Evolutionary conservation across 2,329 filamentous ascomycete genomes (phyloP), one percentile per base, ranked within the genome.

Genomic region (Sordariomycetes sp.): DNA sequence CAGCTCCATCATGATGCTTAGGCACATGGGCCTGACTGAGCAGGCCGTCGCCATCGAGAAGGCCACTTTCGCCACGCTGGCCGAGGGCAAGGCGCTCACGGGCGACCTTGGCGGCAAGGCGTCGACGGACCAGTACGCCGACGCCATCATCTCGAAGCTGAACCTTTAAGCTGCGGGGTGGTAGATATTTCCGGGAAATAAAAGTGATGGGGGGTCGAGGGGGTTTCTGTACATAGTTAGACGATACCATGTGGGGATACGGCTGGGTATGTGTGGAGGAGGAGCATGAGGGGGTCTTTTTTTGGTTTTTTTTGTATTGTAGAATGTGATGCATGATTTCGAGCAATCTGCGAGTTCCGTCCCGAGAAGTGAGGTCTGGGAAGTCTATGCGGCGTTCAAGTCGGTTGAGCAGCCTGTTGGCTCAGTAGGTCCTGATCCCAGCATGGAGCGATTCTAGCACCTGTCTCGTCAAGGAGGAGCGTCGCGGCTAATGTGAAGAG

Each of bases 1-100:
- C 68, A 89, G 84, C 74, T 95, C 89, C 72, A 94, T 97, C 78
- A 97, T 99, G 94, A 97, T 99, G 94, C 77, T 99, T 81, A 86
- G 94, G 74, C 94, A 99, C 78, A 97, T 99, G 92, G 85, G 88
- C 68, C 81, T 99, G 63, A 85, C 77, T 72, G 80, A 89, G 62
- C 85, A 97, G 72, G 94, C 94, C 64, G 73, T 79, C 72, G 85
- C 84, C 72, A 97, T 99, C 69, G 89, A 97, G 81, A 87, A 83
- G 74, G 94, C 94, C 64, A 95, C 92, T 69, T 97, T 99, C 74
- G 89, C 88, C 72, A 95, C 91, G 61, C 82, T 99, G 64, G 87
- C 90, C 60, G 91, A 99, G 81, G 94, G 94, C 77, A 96, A 96
- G 86, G 79, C 84, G 61, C 84, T 99, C 73, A 99, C 94, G 36